Evolutionary conservation across 176 grass and related monocot genomes (phyloP).

Genomic region (Avena eriantha): DNA sequence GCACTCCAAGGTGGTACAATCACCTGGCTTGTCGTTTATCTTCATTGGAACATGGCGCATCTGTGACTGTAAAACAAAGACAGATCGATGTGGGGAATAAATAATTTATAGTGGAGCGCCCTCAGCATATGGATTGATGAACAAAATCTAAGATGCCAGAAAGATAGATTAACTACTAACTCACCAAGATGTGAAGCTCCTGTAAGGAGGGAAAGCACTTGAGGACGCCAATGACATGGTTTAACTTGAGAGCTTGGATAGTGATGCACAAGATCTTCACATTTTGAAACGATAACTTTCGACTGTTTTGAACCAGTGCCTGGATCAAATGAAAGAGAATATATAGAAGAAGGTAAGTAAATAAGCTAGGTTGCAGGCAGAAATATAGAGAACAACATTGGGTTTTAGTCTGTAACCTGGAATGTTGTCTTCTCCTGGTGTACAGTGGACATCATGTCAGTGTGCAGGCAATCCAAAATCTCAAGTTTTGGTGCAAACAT

Average conservation of each 20-base stretch:
- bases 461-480: not conserved
- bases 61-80: not conserved
- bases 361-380: not conserved
- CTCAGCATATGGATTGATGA: not conserved
- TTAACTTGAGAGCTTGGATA: not conserved
- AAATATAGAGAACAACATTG: not conserved
- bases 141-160: not conserved
- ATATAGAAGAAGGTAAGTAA: not conserved
- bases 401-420: not conserved
- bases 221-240: constrained; percentile 14
- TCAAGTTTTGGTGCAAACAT: not conserved
- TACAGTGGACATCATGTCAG: not conserved
- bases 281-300: not conserved
- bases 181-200: not conserved
- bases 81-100: not conserved
- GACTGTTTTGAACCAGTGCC: not conserved
- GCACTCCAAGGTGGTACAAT: not conserved
- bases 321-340: not conserved
- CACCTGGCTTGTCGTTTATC: not conserved
- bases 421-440: not conserved
- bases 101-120: not conserved
- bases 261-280: not conserved
- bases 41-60: not conserved
- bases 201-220: not conserved
- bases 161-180: not conserved